A percentile compares a stretch with the other conserved stretches of the same genome.
phyloP scores from a whole-genome alignment of 2,329 filamentous ascomycete species.

The Botrytis fabae region DNA sequence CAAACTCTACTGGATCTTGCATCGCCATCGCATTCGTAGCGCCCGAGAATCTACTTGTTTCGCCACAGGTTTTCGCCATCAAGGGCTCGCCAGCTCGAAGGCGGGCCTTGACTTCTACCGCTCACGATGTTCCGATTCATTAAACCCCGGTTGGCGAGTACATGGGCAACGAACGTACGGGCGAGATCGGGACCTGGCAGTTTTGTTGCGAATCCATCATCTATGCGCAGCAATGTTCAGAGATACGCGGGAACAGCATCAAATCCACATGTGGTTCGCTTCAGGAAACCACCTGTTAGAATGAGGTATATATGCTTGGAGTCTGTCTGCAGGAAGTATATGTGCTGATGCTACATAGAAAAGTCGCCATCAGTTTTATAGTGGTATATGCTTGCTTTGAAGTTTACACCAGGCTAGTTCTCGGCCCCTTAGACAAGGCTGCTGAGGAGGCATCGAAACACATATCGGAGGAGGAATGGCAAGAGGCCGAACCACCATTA shows the following conservation, averaged over 20 bases:
- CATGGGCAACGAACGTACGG: constrained; percentile 16
- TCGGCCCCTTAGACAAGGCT: constrained; percentile 47
- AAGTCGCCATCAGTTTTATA: constrained; percentile 40
- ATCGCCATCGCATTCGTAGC: neutral
- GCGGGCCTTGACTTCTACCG: constrained; percentile 33
- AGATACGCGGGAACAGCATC: constrained; percentile 28
- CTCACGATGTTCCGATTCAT: constrained; percentile 36
- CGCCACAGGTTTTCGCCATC: constrained; percentile 8
- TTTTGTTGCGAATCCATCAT: constrained; percentile 35
- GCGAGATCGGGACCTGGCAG: constrained; percentile 5
- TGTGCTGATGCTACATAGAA: constrained; percentile 26
- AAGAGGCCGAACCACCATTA: constrained; percentile 48
- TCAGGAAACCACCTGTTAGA: constrained; percentile 28
- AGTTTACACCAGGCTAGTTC: constrained; percentile 49
- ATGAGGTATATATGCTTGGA: constrained; percentile 26
- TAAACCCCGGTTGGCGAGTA: constrained; percentile 24
- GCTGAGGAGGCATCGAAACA: constrained; percentile 44
- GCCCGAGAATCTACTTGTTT: neutral
- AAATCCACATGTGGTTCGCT: constrained; percentile 35
- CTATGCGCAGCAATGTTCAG: constrained; percentile 32
- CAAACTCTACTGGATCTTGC: neutral
- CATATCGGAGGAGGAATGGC: constrained; percentile 46
- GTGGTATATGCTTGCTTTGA: constrained; percentile 44
- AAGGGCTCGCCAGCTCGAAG: constrained; percentile 35
- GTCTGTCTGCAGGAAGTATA: neutral